Conservation (phyloP, 73 alveolate genomes). For the Urostyla sp. region DNA sequence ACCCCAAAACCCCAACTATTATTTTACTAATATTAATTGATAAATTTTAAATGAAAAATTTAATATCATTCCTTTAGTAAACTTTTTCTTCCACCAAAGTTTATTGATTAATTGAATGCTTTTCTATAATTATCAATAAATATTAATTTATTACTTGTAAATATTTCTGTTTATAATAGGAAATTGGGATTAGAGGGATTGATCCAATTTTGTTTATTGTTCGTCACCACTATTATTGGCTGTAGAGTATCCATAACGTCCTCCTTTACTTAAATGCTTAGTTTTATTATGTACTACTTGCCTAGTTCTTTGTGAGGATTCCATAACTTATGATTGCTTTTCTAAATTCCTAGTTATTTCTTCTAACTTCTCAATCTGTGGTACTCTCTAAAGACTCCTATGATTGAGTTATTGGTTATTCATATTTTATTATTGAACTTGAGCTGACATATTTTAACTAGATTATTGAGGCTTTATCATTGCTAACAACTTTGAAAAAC, state of each 20-base stretch:
- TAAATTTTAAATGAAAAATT: too few relatives aligned
- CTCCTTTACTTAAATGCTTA: too few relatives aligned
- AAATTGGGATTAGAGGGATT: neutral
- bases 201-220: neutral
- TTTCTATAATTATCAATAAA: too few relatives aligned
- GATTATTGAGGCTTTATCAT: slow-evolving; percentile 74
- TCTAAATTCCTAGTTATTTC: too few relatives aligned
- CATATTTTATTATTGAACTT: neutral
- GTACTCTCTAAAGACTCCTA: slow-evolving; percentile 14
- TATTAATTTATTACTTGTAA: neutral
- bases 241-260: too few relatives aligned
- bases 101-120: neutral
- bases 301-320: too few relatives aligned
- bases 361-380: neutral
- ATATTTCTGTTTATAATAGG: neutral
- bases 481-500: slow-evolving; percentile 89
- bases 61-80: too few relatives aligned
- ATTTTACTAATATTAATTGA: neutral
- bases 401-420: neutral
- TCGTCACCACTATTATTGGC: neutral
- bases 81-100: too few relatives aligned
- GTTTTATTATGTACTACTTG: too few relatives aligned
- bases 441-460: neutral
- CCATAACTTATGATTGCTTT: too few relatives aligned
- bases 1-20: neutral